Base-by-base conservation (phyloP, 2,329 filamentous ascomycete genomes). In the Aspergillus sergii region DNA sequence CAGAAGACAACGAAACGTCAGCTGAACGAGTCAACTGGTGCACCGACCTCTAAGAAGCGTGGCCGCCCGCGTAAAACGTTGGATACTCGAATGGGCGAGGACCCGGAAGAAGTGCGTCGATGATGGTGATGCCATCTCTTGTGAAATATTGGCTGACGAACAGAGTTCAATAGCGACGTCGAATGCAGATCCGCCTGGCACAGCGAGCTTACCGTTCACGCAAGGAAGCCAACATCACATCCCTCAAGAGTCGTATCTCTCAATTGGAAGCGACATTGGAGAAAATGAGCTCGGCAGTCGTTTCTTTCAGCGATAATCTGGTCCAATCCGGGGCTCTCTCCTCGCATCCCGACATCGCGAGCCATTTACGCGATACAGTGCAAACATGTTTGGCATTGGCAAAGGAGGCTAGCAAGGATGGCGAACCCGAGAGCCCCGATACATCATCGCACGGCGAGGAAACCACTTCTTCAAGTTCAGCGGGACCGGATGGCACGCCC, bases 121-220 rank as follows among this genome's bases (percentile, higher is more conserved):
- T 11, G 14, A 3, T 16, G 2, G 16, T 48, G 51, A 10, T 4
- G 34, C 14, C 5, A 19, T 28, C n/a, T 57, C 12, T 16, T 30
- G 21, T 9, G 16, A 11, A 46, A 7, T 19, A 28, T 23, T 26
- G 19, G 39, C 48, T 65, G 39, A 64, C 41, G 0, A 19, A 19
- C 5, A 11, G 30, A 6, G 3, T 16, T 7, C 6, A 32, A 34
- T 28, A 72, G 71, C 69, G 69, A 43, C 62, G 71, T 10, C 69
- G 71, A 32, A 67, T 66, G 64, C 71, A 72, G 60, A 71, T 70
- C 39, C 69, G 71, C 39, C 62, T 71, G 43, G 71, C 69, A 19
- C 71, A 72, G 63, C 68, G 69, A 7, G 71, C 71, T 4, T 72
- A 72, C 61, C 69, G 71, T 21, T 72, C 69, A 19, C 69, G 71